Base-by-base conservation (phyloP, 2,329 filamentous ascomycete species). In the Colletotrichum echinochloae region DNA sequence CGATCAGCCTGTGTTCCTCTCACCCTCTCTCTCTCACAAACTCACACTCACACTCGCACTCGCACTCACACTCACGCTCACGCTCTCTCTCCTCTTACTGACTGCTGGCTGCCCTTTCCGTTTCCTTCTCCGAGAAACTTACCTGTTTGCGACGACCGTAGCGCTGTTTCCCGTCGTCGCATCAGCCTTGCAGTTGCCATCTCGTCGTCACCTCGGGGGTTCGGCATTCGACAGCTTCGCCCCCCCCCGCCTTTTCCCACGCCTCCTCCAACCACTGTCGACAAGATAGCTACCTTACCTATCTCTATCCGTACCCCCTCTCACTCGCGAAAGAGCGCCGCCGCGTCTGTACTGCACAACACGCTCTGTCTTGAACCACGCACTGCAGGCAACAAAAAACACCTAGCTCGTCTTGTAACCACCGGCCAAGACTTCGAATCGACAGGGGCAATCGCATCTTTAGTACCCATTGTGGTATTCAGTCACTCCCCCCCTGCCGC, bases 161-260 rank as follows among this genome's bases (percentile, higher is more conserved):
- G 30, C 57, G 30, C 30, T 12, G 23, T 52, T 41, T 49, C 44
- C 41, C 52, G 41, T 35, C 41, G n/a, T 55, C 52, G 11, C 60
- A 33, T 57, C 41, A 41, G 35, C 28, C 28, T 51, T 51, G 20
- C 35, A 60, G 39, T 55, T 65, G 23, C 23, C 12, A n/a, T 46
- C 51, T 66, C 63, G 63, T 44, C 44, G n/a, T 41, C 63, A 23
- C 35, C 35, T 65, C 64, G 64, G 64, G 48, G 33, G 41, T 28
- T 66, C 64, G 64, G 67, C 64, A 67, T 70, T 70, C 44, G 39
- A 39, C 30, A 44, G 33, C 49, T 44, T 35, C 23, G 7, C 46
- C 9, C 46, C 33, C 51, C 49, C 54, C n/a, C 26, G 41, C 49
- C n/a, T 28, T n/a, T n/a, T 35, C 28, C n/a, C 26, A 33, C 39